Percentiles rank a stretch among this genome's conserved stretches.
phyloP scores from a whole-genome alignment of 2,329 filamentous ascomycete genomes.

The Didymella glomerata region DNA sequence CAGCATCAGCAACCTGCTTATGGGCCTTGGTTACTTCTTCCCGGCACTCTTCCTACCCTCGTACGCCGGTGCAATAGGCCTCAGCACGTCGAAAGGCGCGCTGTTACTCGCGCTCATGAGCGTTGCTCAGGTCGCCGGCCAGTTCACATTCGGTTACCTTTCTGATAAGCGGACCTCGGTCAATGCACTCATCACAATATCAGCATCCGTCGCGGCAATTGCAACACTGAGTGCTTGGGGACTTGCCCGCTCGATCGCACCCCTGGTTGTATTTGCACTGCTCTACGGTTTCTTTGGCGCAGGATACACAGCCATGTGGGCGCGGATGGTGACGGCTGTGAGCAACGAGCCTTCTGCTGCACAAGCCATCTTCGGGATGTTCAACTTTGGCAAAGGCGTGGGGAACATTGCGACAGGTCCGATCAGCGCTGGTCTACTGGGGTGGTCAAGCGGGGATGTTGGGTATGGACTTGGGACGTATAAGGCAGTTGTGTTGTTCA shows the following conservation, averaged over 20 bases:
- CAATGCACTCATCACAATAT: slow-evolving; percentile 43
- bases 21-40: slow-evolving; percentile 52
- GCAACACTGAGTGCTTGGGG: slow-evolving; percentile 54
- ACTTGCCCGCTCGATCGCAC: slow-evolving; percentile 47
- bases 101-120: slow-evolving; percentile 49
- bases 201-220: slow-evolving; percentile 38
- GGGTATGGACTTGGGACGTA: slow-evolving; percentile 27
- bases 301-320: slow-evolving; percentile 51
- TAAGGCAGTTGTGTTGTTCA: slow-evolving; percentile 26
- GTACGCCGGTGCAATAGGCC: slow-evolving; percentile 36
- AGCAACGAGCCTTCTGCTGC: slow-evolving; percentile 36
- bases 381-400: slow-evolving; percentile 57
- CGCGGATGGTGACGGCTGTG: slow-evolving; percentile 53
- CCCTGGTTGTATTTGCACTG: slow-evolving; percentile 51
- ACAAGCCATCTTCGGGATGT: slow-evolving; percentile 56
- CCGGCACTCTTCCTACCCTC: slow-evolving; percentile 51
- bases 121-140: slow-evolving; percentile 43
- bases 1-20: slow-evolving; percentile 49
- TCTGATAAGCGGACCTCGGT: slow-evolving; percentile 48
- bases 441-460: slow-evolving; percentile 8
- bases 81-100: slow-evolving; percentile 35
- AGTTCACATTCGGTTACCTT: slow-evolving; percentile 47
- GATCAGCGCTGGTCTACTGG: slow-evolving; percentile 52
- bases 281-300: slow-evolving; percentile 53
- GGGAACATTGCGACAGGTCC: slow-evolving; percentile 60